Conservation (phyloP, 148 eudicot genomes). For the Chenopodium berlandieri region DNA sequence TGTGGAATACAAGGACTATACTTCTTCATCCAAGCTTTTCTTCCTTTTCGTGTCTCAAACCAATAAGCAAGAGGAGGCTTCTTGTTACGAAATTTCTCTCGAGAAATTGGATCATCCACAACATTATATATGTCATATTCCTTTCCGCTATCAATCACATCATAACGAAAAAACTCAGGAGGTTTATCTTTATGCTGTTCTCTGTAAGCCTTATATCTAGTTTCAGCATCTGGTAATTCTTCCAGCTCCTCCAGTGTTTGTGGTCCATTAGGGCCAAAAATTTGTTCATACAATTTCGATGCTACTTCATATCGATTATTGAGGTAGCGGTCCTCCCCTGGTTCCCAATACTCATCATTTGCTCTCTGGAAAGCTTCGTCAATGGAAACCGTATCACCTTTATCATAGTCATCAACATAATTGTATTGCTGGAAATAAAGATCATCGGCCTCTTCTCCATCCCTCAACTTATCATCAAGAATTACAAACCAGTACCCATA, state of each 20-base stretch:
- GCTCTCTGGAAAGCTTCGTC: slow-evolving; percentile 77
- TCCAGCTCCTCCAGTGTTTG: slow-evolving; percentile 82
- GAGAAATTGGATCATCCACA: slow-evolving; percentile 69
- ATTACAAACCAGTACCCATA: slow-evolving; percentile 93
- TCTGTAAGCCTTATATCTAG: slow-evolving; percentile 79
- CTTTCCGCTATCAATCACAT: slow-evolving; percentile 80
- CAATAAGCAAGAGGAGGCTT: slow-evolving; percentile 91
- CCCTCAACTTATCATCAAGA: slow-evolving; percentile 83
- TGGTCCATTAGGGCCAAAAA: slow-evolving; percentile 98
- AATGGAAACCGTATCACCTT: slow-evolving; percentile 74
- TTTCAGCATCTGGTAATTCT: slow-evolving; percentile 88
- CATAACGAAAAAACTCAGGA: slow-evolving; percentile 67
- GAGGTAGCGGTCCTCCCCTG: slow-evolving; percentile 78
- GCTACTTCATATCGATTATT: slow-evolving; percentile 71
- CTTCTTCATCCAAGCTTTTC: slow-evolving; percentile 94
- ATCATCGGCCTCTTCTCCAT: slow-evolving; percentile 85
- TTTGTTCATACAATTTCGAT: slow-evolving; percentile 76
- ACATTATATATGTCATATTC: slow-evolving; percentile 64
- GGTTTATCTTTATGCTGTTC: slow-evolving; percentile 95
- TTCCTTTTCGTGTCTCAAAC: slow-evolving; percentile 88
- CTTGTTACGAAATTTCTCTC: slow-evolving; percentile 66
- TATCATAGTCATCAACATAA: slow-evolving; percentile 84
- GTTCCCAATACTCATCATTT: slow-evolving; percentile 98
- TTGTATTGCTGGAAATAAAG: slow-evolving; percentile 90
- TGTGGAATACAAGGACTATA: slow-evolving; percentile 78